These are phyloP conservation scores for Suhomyces panamericanus DNA, from an alignment of 1,139 yeast species.

Conservation along the genomic window DNA sequence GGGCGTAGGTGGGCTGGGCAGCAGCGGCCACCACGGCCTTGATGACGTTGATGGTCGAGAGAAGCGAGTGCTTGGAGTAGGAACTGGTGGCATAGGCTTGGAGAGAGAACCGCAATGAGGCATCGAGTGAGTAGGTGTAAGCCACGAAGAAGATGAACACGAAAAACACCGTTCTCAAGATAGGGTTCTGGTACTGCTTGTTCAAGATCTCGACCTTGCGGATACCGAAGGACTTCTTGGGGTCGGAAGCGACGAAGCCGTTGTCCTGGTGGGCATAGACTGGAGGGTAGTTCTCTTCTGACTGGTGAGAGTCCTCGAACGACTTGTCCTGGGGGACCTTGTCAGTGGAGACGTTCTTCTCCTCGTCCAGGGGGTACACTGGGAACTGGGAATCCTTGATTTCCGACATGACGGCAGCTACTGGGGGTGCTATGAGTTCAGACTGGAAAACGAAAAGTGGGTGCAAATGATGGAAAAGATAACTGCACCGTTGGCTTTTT, in stretches of 20 bases:
- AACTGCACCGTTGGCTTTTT: not conserved
- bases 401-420: too few relatives aligned
- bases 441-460: too few relatives aligned
- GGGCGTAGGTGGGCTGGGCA: conserved; percentile 67
- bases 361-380: not conserved
- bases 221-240: conserved; percentile 34
- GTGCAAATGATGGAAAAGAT: not conserved
- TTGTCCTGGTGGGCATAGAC: not conserved
- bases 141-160: conserved; percentile 58
- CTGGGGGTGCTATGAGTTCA: too few relatives aligned
- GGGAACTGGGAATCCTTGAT: not conserved
- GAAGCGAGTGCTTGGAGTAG: conserved; percentile 57
- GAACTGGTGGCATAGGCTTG: conserved; percentile 57
- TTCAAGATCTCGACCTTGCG: conserved; percentile 44
- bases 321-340: not conserved
- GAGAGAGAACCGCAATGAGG: conserved; percentile 50
- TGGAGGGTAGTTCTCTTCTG: not conserved
- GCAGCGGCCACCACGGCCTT: conserved; percentile 70
- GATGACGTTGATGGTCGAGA: conserved; percentile 65
- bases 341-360: not conserved
- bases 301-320: not conserved
- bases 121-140: conserved; percentile 69
- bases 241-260: not conserved
- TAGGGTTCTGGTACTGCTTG: conserved; percentile 27
- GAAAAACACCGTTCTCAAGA: conserved; percentile 39